Evolutionary conservation across 352 stramenopile species (phyloP).

Genomic region (Salisapilia sapeloensis): DNA sequence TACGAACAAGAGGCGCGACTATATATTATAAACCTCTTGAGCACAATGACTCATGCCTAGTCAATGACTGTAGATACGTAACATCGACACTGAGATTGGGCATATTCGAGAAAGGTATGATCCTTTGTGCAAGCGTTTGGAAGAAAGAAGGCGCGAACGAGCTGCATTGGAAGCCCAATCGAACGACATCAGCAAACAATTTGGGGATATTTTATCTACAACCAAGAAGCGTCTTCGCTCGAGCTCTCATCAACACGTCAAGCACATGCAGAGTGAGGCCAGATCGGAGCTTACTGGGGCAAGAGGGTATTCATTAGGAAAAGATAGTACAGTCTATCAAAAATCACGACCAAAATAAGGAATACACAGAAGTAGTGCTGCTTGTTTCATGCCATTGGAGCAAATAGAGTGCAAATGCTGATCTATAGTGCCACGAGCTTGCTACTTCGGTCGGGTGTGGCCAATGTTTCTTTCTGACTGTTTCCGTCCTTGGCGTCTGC

Average conservation of each 20-base stretch:
- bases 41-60: too few relatives aligned
- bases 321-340: constrained; percentile 48
- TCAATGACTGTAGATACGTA: constrained; percentile 34
- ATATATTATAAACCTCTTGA: too few relatives aligned
- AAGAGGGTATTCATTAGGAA: constrained; percentile 33
- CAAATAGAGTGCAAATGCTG: neutral
- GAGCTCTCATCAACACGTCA: constrained; percentile 35
- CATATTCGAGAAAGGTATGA: constrained; percentile 50
- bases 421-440: neutral
- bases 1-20: constrained; percentile 35
- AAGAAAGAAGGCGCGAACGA: constrained; percentile 28
- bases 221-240: constrained; percentile 37
- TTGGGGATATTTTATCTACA: constrained; percentile 40
- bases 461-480: neutral
- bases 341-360: constrained; percentile 4
- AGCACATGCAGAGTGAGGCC: constrained; percentile 42
- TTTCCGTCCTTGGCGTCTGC: constrained; percentile 2
- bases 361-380: neutral
- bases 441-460: neutral
- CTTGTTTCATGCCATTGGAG: constrained; percentile 3
- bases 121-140: constrained; percentile 37
- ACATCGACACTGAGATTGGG: constrained; percentile 40
- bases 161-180: constrained; percentile 22
- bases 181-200: constrained; percentile 25
- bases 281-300: constrained; percentile 19